phyloP scores from a whole-genome alignment of 495 filamentous ascomycete genomes.

The Penicillium arizonense region DNA sequence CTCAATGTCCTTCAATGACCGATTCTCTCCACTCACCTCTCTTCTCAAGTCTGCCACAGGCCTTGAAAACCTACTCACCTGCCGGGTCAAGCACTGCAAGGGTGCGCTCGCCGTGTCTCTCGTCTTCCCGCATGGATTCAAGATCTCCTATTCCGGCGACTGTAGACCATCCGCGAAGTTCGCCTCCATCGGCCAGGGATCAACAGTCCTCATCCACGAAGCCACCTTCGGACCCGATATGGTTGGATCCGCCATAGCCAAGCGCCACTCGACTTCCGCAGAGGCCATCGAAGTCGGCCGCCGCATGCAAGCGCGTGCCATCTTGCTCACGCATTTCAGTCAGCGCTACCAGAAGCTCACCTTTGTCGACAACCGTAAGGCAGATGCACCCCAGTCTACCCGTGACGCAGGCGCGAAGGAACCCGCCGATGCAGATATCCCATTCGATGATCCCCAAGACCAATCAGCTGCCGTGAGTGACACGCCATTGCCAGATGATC shows the following conservation, averaged over 20 bases:
- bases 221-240: constrained; percentile 92
- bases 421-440: constrained; percentile 25
- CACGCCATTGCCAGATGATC: constrained; percentile 19
- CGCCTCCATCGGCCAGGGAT: constrained; percentile 64
- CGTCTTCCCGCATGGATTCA: constrained; percentile 76
- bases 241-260: constrained; percentile 70
- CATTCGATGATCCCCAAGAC: constrained; percentile 29
- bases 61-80: constrained; percentile 47
- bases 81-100: constrained; percentile 71
- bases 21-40: constrained; percentile 23
- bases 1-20: constrained; percentile 27
- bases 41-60: constrained; percentile 42
- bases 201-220: constrained; percentile 88
- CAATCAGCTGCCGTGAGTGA: neutral
- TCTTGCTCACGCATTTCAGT: constrained; percentile 89
- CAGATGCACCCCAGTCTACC: neutral
- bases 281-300: constrained; percentile 80
- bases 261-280: constrained; percentile 82
- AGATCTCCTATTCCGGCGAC: constrained; percentile 89
- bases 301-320: constrained; percentile 70
- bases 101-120: constrained; percentile 74
- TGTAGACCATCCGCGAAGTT: constrained; percentile 76
- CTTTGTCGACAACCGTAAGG: constrained; percentile 17
- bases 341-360: constrained; percentile 89
- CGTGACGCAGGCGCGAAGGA: constrained; percentile 5